These are phyloP conservation scores for Nitzschia inconspicua DNA, from an alignment of 108 stramenopile genomes.

Conservation along the genomic window DNA sequence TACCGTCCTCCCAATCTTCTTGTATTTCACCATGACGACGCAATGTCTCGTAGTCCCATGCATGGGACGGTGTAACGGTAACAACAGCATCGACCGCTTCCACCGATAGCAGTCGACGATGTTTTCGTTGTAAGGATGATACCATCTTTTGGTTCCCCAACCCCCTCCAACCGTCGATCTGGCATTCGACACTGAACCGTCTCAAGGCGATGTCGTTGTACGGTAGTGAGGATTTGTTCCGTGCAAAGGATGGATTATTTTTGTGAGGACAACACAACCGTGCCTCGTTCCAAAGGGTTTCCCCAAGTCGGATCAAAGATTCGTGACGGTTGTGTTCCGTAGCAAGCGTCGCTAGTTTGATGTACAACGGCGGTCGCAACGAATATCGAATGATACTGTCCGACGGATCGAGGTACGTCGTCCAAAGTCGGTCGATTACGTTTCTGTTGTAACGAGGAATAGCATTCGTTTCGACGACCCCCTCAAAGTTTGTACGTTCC, in stretches of 20 bases:
- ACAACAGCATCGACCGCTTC: too few species aligned
- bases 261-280: background rate
- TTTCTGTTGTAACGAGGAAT: background rate
- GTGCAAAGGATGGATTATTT: background rate
- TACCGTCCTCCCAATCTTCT: too few species aligned
- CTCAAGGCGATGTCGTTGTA: background rate
- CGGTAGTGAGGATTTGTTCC: background rate
- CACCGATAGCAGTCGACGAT: slow-evolving; percentile 14
- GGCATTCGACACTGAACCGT: slow-evolving; percentile 7
- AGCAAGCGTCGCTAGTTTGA: background rate
- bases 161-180: slow-evolving; percentile 17
- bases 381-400: slow-evolving; percentile 13
- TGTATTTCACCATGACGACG: too few species aligned
- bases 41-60: too few species aligned
- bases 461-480: background rate
- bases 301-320: slow-evolving; percentile 14
- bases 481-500: background rate
- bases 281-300: slow-evolving; percentile 10
- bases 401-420: background rate
- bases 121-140: slow-evolving; percentile 8
- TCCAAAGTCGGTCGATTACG: background rate
- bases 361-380: slow-evolving; percentile 17
- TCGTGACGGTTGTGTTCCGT: background rate
- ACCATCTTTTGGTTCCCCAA: slow-evolving; percentile 13
- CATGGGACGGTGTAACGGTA: too few species aligned